Base-by-base conservation (phyloP, 2,329 filamentous ascomycete genomes). In the Metarhizium robertsii region DNA sequence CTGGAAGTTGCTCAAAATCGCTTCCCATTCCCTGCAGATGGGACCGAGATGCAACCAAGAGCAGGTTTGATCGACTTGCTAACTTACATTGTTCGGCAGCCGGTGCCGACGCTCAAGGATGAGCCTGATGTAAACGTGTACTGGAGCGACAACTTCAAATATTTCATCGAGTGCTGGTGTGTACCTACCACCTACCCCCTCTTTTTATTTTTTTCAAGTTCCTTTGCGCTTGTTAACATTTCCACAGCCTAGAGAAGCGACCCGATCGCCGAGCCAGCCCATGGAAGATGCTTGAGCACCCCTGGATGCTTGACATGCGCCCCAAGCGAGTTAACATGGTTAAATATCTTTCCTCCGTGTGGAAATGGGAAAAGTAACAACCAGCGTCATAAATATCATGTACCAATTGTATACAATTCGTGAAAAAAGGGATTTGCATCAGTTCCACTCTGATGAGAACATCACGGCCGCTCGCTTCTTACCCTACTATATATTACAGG, bases 1-100 rank as follows among this genome's bases (percentile, higher is more conserved):
- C 84, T 99, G n/a, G 94, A 99, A 75, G 94, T 99, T n/a, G 94
- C 94, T 43, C 94, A 99, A 69, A 92, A 99, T 72, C 86, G 94
- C 54, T 99, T 99, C 77, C 94, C 94, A 2, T 99, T 99, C 81
- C 92, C 92, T 2, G 92, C 92, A 7, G 94, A 97, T 66, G 92
- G 92, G 53, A 95, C 91, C 5, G 92, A 96, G 71, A 92, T 94
- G 85, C 91, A 96, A 69, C 92, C 92, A 16, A 84, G 88, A 58
- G 92, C 94, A 43, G 92, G 92, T 10, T 76, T 97, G 59, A 97
- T 99, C 63, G 94, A 99, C 69, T 79, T 99, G 11, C 77, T 99
- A 58, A 99, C 94, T 13, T 99, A 97, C 69, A 99, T 99, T 68
- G 94, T 99, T 48, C 86, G 90, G 62, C 94, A 99, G 70, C 87